These are phyloP conservation scores for Plasmodium inui DNA, from an alignment of 169 alveolate genomes.

Conservation along the genomic window DNA sequence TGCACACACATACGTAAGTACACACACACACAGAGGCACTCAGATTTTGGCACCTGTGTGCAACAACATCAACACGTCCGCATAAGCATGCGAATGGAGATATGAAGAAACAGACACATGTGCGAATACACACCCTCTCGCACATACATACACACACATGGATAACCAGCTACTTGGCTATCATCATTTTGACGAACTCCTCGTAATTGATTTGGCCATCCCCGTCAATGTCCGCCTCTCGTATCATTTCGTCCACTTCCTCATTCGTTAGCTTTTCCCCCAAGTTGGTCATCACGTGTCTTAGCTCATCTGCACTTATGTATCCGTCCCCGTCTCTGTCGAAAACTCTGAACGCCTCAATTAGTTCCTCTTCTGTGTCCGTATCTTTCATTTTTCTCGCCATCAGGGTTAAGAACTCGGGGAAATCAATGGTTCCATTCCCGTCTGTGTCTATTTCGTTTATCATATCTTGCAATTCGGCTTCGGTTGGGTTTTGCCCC, in stretches of 20 bases:
- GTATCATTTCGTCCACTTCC: conserved; percentile 99
- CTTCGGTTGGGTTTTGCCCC: conserved; percentile 98
- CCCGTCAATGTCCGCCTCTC: conserved; percentile 99
- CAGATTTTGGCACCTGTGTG: conserved; percentile 2
- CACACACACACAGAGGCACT: not conserved
- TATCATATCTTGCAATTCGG: conserved; percentile 96
- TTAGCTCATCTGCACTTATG: conserved; percentile 98
- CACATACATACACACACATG: not conserved
- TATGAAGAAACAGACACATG: not conserved
- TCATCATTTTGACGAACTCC: conserved; percentile 98
- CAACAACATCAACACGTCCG: not conserved
- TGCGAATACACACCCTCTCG: not conserved
- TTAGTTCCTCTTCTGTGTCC: conserved; percentile 99
- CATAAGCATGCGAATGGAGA: not conserved
- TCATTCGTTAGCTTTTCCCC: conserved; percentile 99
- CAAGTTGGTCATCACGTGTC: conserved; percentile 98
- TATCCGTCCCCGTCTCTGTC: conserved; percentile 99
- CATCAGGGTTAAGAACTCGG: conserved; percentile 99
- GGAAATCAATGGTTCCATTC: conserved; percentile 97
- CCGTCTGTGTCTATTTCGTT: conserved; percentile 96
- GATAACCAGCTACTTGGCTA: conserved; percentile 90
- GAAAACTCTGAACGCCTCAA: conserved; percentile 98
- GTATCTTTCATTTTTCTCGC: conserved; percentile 99
- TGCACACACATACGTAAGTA: conserved; percentile 14
- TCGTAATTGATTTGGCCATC: conserved; percentile 99